Evolutionary conservation across 352 stramenopile species (phyloP).

Genomic region (Discostella stelligera): DNA sequence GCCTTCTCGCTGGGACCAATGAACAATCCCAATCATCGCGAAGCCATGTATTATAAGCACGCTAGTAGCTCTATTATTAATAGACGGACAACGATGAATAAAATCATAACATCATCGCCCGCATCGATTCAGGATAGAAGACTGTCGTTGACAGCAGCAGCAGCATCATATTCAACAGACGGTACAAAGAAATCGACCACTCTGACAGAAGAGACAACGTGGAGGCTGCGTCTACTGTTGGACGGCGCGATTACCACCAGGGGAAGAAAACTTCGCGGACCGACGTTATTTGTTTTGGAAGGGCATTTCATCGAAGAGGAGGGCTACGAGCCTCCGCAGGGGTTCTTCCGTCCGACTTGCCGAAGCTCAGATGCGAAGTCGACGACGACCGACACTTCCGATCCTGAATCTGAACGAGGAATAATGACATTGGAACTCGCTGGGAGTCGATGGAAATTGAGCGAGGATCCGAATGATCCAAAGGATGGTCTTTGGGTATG

Average conservation of each 20-base stretch:
- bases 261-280: constrained; percentile 60
- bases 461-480: constrained; percentile 77
- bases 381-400: not conserved
- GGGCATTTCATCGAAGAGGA: constrained; percentile 74
- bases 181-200: constrained; percentile 30
- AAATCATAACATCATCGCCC: not conserved
- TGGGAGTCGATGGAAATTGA: constrained; percentile 65
- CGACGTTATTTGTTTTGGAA: constrained; percentile 63
- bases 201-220: constrained; percentile 73
- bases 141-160: not conserved
- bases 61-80: not conserved
- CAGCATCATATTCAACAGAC: not conserved
- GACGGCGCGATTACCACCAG: constrained; percentile 63
- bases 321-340: constrained; percentile 80
- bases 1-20: not conserved
- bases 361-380: not conserved
- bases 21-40: not conserved
- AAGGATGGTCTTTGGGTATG: constrained; percentile 84
- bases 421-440: constrained; percentile 46
- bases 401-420: not conserved
- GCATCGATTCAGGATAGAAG: not conserved
- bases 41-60: not conserved
- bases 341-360: constrained; percentile 46
- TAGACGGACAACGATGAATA: too few relatives aligned
- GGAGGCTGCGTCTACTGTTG: constrained; percentile 66